phyloP scores from a whole-genome alignment of 257 asterid species.

The Nicotiana sylvestris region DNA sequence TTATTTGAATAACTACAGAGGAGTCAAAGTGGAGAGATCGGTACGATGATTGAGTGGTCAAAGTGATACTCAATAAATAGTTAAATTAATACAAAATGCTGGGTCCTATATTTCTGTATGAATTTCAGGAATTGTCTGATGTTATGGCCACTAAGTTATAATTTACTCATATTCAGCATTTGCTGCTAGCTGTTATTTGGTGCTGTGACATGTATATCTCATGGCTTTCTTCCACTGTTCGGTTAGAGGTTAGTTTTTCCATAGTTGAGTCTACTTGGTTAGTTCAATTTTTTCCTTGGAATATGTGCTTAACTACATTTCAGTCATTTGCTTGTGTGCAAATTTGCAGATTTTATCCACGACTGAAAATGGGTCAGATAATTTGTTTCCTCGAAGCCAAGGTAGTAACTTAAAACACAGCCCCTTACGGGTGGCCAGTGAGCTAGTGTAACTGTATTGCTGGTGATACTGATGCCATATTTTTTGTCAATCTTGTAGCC shows the following conservation, averaged over 20 bases:
- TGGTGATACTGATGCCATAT: slow-evolving; percentile 12
- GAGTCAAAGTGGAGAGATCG: not conserved
- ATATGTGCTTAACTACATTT: not conserved
- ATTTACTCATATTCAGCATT: not conserved
- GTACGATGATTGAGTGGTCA: not conserved
- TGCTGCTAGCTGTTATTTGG: not conserved
- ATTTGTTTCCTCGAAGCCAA: slow-evolving; percentile 57
- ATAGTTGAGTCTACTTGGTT: not conserved
- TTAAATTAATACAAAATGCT: not conserved
- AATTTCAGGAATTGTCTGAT: not conserved
- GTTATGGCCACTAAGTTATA: not conserved
- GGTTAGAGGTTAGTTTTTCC: not conserved
- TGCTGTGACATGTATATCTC: slow-evolving; percentile 1
- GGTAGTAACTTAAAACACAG: slow-evolving; percentile 33
- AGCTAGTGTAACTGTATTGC: slow-evolving; percentile 7
- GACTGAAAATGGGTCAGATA: slow-evolving; percentile 64
- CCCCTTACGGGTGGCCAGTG: not conserved
- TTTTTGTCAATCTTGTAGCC: slow-evolving; percentile 51
- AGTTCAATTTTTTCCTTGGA: not conserved
- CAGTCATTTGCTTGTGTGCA: not conserved
- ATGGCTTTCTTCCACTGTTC: not conserved
- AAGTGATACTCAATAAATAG: not conserved
- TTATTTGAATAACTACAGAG: not conserved
- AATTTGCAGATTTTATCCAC: slow-evolving; percentile 76
- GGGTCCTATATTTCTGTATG: not conserved